Percentiles rank a stretch among this genome's conserved stretches.
These are phyloP conservation scores for Monilinia fructicola DNA, from an alignment of 2,329 filamentous ascomycete genomes.

Conservation along the genomic window DNA sequence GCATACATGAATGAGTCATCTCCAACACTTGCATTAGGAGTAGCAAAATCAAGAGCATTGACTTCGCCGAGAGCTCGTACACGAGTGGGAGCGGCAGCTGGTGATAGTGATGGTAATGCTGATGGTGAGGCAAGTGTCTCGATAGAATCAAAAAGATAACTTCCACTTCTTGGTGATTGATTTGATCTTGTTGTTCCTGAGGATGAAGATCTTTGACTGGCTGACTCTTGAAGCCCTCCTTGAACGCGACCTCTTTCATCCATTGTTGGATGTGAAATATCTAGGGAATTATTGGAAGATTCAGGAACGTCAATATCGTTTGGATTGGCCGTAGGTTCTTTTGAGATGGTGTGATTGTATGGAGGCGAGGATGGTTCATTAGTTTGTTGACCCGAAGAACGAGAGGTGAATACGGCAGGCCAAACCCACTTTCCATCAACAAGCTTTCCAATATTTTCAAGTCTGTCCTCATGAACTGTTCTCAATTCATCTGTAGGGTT, in stretches of 20 bases:
- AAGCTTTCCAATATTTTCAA: background rate
- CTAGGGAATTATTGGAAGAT: background rate
- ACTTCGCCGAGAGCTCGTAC: background rate
- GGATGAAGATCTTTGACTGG: constrained; percentile 1
- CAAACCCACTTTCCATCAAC: background rate
- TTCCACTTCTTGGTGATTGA: background rate
- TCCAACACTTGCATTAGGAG: background rate
- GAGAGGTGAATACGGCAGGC: constrained; percentile 1
- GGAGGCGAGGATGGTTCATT: background rate
- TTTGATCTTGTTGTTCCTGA: background rate
- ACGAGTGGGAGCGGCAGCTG: background rate
- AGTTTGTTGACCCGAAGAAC: background rate
- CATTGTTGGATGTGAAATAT: background rate
- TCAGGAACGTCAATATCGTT: background rate
- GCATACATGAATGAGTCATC: background rate
- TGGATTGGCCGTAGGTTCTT: background rate
- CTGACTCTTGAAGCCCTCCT: background rate
- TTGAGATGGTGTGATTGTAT: background rate
- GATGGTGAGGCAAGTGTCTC: background rate
- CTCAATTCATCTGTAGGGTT: background rate
- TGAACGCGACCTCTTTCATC: background rate
- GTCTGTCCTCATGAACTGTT: background rate
- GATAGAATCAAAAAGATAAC: background rate
- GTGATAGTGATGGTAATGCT: background rate
- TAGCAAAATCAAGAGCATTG: background rate